phyloP scores from a whole-genome alignment of 805 yeast genomes.

The Candida pseudoglaebosa region DNA sequence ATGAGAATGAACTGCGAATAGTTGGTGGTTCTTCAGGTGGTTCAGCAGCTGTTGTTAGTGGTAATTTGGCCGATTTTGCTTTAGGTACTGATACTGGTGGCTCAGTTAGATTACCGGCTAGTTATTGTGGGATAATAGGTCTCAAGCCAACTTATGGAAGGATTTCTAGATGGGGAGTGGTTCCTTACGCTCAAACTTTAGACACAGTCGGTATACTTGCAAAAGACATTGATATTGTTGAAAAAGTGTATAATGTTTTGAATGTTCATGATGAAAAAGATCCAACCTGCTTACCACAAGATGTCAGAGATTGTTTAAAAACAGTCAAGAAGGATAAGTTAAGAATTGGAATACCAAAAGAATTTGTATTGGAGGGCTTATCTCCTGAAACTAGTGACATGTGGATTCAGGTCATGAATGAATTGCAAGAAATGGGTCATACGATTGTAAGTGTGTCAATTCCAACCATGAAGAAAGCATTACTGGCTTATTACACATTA shows the following conservation, averaged over 20 bases:
- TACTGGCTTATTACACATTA: slow-evolving; percentile 82
- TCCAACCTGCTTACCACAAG: slow-evolving; percentile 59
- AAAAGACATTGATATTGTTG: slow-evolving; percentile 40
- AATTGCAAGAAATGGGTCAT: slow-evolving; percentile 46
- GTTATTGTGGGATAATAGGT: slow-evolving; percentile 79
- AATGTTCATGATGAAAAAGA: slow-evolving; percentile 68
- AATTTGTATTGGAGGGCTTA: slow-evolving; percentile 57
- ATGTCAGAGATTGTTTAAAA: slow-evolving; percentile 27
- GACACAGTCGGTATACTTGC: slow-evolving; percentile 91
- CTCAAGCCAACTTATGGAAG: slow-evolving; percentile 94
- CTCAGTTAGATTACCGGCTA: slow-evolving; percentile 87
- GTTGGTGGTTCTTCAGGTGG: slow-evolving; percentile 98
- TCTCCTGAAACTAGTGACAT: slow-evolving; percentile 41
- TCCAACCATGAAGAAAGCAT: slow-evolving; percentile 60
- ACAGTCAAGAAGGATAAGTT: slow-evolving; percentile 16
- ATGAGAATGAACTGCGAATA: slow-evolving; percentile 21
- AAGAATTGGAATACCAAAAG: slow-evolving; percentile 70
- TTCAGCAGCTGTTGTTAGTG: slow-evolving; percentile 86
- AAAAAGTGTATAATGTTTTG: slow-evolving; percentile 50
- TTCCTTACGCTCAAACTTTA: slow-evolving; percentile 88
- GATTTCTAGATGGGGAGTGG: slow-evolving; percentile 85
- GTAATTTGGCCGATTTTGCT: slow-evolving; percentile 64
- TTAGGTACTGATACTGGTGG: slow-evolving; percentile 98
- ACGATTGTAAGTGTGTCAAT: slow-evolving; percentile 61
- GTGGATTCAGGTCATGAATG: slow-evolving; percentile 45